phyloP scores from a whole-genome alignment of 208 protist genomes.

The Crithidia fasciculata region DNA sequence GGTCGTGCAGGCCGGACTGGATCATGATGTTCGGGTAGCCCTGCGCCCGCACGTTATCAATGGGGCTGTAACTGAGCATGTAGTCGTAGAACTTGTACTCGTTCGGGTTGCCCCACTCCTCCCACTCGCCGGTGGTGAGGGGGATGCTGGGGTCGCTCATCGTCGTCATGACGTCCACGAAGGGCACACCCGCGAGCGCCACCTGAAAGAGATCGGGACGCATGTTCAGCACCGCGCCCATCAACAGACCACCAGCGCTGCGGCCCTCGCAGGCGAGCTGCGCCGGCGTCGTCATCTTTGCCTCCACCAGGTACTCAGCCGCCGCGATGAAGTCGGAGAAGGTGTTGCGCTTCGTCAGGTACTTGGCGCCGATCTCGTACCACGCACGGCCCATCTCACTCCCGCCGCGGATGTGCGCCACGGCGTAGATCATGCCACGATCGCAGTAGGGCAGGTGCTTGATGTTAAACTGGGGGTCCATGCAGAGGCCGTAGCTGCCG shows the following conservation, averaged over 20 bases:
- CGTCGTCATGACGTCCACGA: slow-evolving; percentile 95
- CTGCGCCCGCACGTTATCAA: slow-evolving; percentile 92
- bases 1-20: slow-evolving; percentile 87
- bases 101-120: slow-evolving; percentile 96
- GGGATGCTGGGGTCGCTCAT: slow-evolving; percentile 94
- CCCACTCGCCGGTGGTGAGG: slow-evolving; percentile 91
- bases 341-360: slow-evolving; percentile 93
- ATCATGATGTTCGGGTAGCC: slow-evolving; percentile 86
- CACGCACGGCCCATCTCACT: slow-evolving; percentile 92
- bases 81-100: slow-evolving; percentile 94
- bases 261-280: slow-evolving; percentile 90
- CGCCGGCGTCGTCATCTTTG: slow-evolving; percentile 60
- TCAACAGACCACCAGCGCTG: slow-evolving; percentile 93
- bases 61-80: slow-evolving; percentile 94
- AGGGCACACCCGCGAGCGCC: slow-evolving; percentile 90
- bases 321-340: slow-evolving; percentile 93
- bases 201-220: slow-evolving; percentile 87
- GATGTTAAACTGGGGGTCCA: slow-evolving; percentile 87
- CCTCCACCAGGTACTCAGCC: slow-evolving; percentile 87
- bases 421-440: slow-evolving; percentile 90
- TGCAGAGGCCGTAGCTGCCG: slow-evolving; percentile 88
- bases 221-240: slow-evolving; percentile 94
- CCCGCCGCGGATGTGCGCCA: slow-evolving; percentile 93
- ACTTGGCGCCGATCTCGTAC: slow-evolving; percentile 93
- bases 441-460: slow-evolving; percentile 85